Base-by-base conservation (phyloP, 495 filamentous ascomycete species). In the Aspergillus homomorphus region DNA sequence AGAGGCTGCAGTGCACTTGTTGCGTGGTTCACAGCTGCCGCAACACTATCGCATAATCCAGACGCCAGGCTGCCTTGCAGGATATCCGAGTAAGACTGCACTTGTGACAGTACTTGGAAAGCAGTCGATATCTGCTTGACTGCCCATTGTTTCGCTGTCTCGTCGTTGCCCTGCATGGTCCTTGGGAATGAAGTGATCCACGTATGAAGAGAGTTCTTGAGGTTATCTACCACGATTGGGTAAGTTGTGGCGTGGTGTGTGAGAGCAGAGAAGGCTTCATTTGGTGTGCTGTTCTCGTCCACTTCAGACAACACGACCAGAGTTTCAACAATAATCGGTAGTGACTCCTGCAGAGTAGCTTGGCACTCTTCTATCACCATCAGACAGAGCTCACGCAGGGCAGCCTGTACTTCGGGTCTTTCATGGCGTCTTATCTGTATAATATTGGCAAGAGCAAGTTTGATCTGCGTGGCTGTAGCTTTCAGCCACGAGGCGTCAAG, bases 91-190 rank as follows among this genome's bases (percentile, higher is more conserved):
- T 87, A 87, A n/a, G 86, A 73, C 26, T 84, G 82, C 26, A 88
- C 70, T 15, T 83, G 79, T 4, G 79, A 80, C 4, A 96, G 74
- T 8, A 96, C 67, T n/a, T 83, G 77, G 57, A 87, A 89, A 0
- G 89, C 85, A 43, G 85, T 84, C 4, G 86, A 84, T 44, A 98
- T 82, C 59, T 89, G 87, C 30, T 81, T 77, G 51, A 96, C 83
- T 19, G 84, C 85, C 63, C 82, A 80, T 43, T 85, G 79, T 66
- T 94, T 96, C 30, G 84, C 72, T 8, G 73, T 79, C 60, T 97
- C 91, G 55, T 99, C 93, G 55, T 84, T 89, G 22, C 86, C 84
- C 68, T 92, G 89, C 84, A 97, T 94, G 12, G 89, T 71, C 41
- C 91, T 80, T 3, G 95, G 89, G 24, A 98, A 81, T 18, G 88